Evolutionary conservation across 345 rosid genomes (phyloP).

Genomic region (Arabidopsis suecica): DNA sequence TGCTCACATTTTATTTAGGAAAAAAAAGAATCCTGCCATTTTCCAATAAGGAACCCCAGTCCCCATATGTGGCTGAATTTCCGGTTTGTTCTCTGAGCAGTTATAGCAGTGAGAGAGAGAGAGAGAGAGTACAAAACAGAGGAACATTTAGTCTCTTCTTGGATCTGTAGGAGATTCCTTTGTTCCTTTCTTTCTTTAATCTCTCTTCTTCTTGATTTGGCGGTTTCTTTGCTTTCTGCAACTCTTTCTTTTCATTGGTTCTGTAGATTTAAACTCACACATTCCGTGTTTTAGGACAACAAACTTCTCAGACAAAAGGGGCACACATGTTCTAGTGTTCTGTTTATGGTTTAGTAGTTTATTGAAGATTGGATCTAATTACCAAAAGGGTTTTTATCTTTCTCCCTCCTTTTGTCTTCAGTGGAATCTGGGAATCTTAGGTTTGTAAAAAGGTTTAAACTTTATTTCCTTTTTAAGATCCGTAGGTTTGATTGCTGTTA

Average conservation of each 20-base stretch:
- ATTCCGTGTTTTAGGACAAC: conserved; percentile 29
- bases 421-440: conserved; percentile 46
- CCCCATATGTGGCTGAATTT: conserved; percentile 46
- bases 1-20: conserved; percentile 6
- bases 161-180: conserved; percentile 63
- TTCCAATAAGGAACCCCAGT: conserved; percentile 30
- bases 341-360: conserved; percentile 32
- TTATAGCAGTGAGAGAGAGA: conserved; percentile 39
- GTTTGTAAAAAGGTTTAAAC: conserved; percentile 41
- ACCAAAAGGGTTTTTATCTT: conserved; percentile 33
- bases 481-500: conserved; percentile 26
- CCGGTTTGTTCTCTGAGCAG: conserved; percentile 48
- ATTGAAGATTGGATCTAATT: conserved; percentile 42
- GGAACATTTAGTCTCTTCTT: conserved; percentile 47
- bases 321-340: conserved; percentile 33
- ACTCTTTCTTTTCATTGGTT: conserved; percentile 37
- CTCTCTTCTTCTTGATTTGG: conserved; percentile 37
- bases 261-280: conserved; percentile 35
- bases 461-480: conserved; percentile 39
- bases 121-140: conserved; percentile 31
- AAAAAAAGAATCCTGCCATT: conserved; percentile 45
- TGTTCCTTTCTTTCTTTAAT: conserved; percentile 31
- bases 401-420: conserved; percentile 17
- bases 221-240: conserved; percentile 30
- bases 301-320: conserved; percentile 38